These are phyloP conservation scores for Galerina sulciceps DNA, from an alignment of 768 basidiomycete genomes.

Conservation along the genomic window DNA sequence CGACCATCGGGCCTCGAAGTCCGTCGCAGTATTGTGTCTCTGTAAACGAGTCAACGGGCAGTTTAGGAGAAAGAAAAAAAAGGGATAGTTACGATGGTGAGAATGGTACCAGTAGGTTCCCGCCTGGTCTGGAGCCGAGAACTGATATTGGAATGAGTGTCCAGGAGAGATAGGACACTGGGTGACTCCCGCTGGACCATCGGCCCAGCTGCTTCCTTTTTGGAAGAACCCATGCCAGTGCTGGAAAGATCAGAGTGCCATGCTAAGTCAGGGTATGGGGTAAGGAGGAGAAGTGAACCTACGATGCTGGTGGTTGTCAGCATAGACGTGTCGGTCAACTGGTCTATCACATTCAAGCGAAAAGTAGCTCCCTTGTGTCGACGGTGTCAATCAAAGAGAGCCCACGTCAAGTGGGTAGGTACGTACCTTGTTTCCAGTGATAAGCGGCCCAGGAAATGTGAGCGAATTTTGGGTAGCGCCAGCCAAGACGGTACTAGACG, in stretches of 20 bases:
- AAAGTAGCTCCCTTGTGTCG: conserved; percentile 43
- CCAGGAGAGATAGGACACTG: conserved; percentile 45
- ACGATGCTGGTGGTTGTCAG: conserved; percentile 54
- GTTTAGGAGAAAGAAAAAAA: conserved; percentile 17
- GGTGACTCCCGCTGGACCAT: conserved; percentile 41
- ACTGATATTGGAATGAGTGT: conserved; percentile 43
- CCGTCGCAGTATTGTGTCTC: conserved; percentile 33
- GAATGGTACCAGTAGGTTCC: conserved; percentile 48
- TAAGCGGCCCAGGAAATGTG: conserved; percentile 32
- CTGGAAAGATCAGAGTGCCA: conserved; percentile 26
- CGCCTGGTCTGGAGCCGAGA: conserved; percentile 35
- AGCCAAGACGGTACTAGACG: conserved; percentile 3
- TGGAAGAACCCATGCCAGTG: conserved; percentile 49
- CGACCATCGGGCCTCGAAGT: conserved; percentile 11
- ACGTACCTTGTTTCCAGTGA: conserved; percentile 31
- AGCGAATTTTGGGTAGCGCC: conserved; percentile 22
- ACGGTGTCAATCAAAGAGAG: background rate
- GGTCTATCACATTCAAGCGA: conserved; percentile 50
- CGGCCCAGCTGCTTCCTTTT: conserved; percentile 37
- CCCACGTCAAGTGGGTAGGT: background rate
- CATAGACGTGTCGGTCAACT: conserved; percentile 53
- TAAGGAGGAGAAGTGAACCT: conserved; percentile 14
- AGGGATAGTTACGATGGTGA: conserved; percentile 30
- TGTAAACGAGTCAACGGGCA: conserved; percentile 19
- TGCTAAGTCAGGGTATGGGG: too few relatives aligned